These are phyloP conservation scores for Lyophyllum shimeji DNA, from an alignment of 768 basidiomycete genomes.

Conservation along the genomic window DNA sequence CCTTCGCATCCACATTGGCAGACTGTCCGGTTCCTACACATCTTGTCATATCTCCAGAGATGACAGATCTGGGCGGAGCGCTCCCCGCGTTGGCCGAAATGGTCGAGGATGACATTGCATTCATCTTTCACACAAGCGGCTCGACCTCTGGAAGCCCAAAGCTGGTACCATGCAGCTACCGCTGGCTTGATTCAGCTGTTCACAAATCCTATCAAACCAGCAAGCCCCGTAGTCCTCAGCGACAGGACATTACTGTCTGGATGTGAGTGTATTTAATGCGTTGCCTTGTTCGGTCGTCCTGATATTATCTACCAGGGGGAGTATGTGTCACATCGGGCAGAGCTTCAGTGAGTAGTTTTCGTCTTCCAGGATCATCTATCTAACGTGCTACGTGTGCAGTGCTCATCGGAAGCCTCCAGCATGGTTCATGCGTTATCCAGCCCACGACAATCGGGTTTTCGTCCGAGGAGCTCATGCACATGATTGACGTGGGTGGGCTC, in stretches of 20 bases:
- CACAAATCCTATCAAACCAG: conserved; percentile 54
- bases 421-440: conserved; percentile 69
- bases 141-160: conserved; percentile 85
- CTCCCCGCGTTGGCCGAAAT: conserved; percentile 32
- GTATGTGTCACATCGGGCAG: conserved; percentile 83
- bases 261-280: conserved; percentile 43
- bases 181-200: conserved; percentile 62
- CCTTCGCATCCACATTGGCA: conserved; percentile 44
- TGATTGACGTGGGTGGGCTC: conserved; percentile 63
- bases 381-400: conserved; percentile 48
- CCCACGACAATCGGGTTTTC: conserved; percentile 64
- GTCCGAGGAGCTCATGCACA: conserved; percentile 66
- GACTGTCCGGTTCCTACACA: conserved; percentile 52
- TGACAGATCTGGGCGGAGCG: conserved; percentile 34
- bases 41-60: conserved; percentile 39
- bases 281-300: neutral
- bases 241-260: conserved; percentile 69
- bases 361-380: conserved; percentile 31
- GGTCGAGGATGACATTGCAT: conserved; percentile 48
- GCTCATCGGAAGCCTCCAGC: conserved; percentile 69
- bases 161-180: conserved; percentile 68
- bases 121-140: conserved; percentile 81
- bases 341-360: conserved; percentile 56
- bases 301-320: conserved; percentile 50
- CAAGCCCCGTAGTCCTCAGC: conserved; percentile 45